A percentile compares a stretch with the other conserved stretches of the same genome.
Evolutionary conservation across 306 rosid genomes (phyloP).

Genomic region (Castanopsis chinensis): DNA sequence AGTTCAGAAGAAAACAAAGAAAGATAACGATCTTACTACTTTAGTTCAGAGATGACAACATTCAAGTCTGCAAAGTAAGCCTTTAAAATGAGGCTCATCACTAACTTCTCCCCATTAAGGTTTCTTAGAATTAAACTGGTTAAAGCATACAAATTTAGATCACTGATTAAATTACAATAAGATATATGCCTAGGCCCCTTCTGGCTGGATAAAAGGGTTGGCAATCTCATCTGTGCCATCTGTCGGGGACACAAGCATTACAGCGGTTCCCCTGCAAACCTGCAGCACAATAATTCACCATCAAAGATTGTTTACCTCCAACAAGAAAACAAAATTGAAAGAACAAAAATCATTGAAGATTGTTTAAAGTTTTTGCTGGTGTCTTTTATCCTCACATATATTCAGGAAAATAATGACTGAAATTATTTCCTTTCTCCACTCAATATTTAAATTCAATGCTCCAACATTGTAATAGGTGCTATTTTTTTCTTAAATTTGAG

Average conservation of each 20-base stretch:
- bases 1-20: no score
- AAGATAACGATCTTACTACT: not conserved
- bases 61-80: not conserved
- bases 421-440: not conserved
- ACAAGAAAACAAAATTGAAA: not conserved
- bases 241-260: conserved; percentile 97
- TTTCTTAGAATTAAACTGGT: conserved; percentile 15
- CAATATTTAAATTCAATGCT: not conserved
- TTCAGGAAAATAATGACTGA: not conserved
- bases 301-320: conserved; percentile 3
- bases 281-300: conserved; percentile 30
- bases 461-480: not conserved
- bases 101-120: not conserved
- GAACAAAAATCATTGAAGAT: not conserved
- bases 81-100: conserved; percentile 7
- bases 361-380: not conserved
- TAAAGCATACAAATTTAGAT: conserved; percentile 7
- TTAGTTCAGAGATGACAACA: not conserved
- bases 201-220: conserved; percentile 90
- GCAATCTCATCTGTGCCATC: conserved; percentile 98
- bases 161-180: not conserved
- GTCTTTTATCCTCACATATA: not conserved
- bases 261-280: conserved; percentile 99
- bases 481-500: not conserved
- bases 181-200: conserved; percentile 54